Evolutionary conservation across 352 stramenopile species (phyloP).

Genomic region (Globisporangium okanoganense): DNA sequence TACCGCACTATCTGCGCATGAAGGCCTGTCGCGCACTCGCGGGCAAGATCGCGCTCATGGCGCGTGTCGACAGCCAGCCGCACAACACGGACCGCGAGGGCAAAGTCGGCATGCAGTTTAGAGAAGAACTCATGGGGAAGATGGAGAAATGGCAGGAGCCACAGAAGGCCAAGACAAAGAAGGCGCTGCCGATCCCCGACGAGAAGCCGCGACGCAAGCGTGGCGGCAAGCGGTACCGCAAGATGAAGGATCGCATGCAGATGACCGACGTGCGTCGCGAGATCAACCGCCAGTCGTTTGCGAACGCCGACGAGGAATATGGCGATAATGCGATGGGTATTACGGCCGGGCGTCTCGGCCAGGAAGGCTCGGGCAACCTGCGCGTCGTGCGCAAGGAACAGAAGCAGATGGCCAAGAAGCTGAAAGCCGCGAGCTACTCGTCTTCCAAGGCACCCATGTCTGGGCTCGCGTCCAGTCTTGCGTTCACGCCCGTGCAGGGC

Average conservation of each 20-base stretch:
- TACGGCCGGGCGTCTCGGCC: constrained; percentile 88
- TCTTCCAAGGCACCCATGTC: constrained; percentile 56
- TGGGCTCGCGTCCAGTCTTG: constrained; percentile 94
- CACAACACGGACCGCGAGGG: constrained; percentile 63
- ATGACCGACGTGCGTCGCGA: constrained; percentile 97
- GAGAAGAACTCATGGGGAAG: constrained; percentile 90
- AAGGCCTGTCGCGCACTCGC: constrained; percentile 94
- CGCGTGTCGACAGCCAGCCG: constrained; percentile 91
- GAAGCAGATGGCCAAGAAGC: constrained; percentile 91
- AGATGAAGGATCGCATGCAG: constrained; percentile 97
- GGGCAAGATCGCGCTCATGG: constrained; percentile 88
- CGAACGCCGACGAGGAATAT: constrained; percentile 93
- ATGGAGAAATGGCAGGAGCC: constrained; percentile 98
- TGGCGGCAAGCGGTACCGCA: constrained; percentile 91
- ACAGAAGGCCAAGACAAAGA: constrained; percentile 96
- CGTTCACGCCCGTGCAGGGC: constrained; percentile 96
- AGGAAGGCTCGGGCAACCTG: constrained; percentile 86
- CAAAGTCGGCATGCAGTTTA: constrained; percentile 80
- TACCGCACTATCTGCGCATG: constrained; percentile 91
- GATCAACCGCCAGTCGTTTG: constrained; percentile 95
- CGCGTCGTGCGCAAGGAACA: constrained; percentile 89
- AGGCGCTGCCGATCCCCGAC: constrained; percentile 95
- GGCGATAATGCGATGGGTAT: constrained; percentile 98
- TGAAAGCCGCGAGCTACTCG: constrained; percentile 87
- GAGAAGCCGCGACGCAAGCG: constrained; percentile 94